These are phyloP conservation scores for Neolentinus lepideus DNA, from an alignment of 1,284 basidiomycete genomes.

Conservation along the genomic window DNA sequence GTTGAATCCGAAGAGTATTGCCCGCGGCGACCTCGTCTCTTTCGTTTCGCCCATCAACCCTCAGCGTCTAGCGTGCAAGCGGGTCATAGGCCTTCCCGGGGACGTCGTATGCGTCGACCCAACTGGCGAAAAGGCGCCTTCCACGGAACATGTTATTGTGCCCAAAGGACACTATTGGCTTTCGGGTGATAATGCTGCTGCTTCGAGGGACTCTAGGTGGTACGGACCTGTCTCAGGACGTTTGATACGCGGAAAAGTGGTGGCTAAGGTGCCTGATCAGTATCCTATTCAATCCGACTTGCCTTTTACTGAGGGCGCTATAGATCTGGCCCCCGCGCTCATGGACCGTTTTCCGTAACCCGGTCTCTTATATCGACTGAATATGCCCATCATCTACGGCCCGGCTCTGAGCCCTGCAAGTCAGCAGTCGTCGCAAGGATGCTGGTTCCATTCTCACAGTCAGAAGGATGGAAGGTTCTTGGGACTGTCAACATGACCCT, in stretches of 20 bases:
- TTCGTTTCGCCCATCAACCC: constrained; percentile 73
- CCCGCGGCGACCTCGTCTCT: constrained; percentile 80
- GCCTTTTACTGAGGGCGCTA: background rate
- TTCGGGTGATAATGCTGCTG: constrained; percentile 81
- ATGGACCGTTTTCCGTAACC: constrained; percentile 41
- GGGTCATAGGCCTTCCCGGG: constrained; percentile 86
- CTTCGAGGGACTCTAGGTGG: constrained; percentile 80
- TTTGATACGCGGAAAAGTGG: constrained; percentile 70
- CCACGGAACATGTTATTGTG: constrained; percentile 64
- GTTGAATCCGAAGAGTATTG: constrained; percentile 43
- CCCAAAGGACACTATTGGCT: constrained; percentile 91
- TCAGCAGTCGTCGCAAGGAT: no score
- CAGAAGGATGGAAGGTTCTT: no score
- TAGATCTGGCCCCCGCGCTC: constrained; percentile 49
- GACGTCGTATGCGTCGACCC: constrained; percentile 88
- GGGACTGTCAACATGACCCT: no score
- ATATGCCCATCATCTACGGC: background rate
- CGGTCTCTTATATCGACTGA: constrained; percentile 38
- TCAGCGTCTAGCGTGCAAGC: constrained; percentile 76
- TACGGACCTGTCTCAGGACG: constrained; percentile 92
- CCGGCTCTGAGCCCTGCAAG: background rate
- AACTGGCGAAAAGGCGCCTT: constrained; percentile 51
- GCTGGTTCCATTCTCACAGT: no score
- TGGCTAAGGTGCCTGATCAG: constrained; percentile 58
- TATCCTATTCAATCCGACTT: no score